A percentile compares a stretch with the other conserved stretches of the same genome.
These are phyloP conservation scores for Arabidopsis thaliana DNA, from an alignment of 345 rosid species.

Conservation along the genomic window TAIR10.1 NC_003074.8:6242501-6243000, in stretches of 20 bases:
- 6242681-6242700: neutral
- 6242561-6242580: neutral
- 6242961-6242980: no score
- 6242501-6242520: constrained; percentile 8
- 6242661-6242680: neutral
- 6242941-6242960: no score
- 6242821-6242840: neutral
- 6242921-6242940: no score
- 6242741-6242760: neutral
- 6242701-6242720: neutral
- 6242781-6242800: neutral
- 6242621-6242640: no score
- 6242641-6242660: neutral
- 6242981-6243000: no score
- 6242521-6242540: constrained; percentile 3
- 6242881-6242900: no score
- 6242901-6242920: no score
- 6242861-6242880: no score
- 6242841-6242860: no score
- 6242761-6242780: neutral
- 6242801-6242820: neutral
- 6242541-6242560: neutral
- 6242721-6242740: neutral
- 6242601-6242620: no score
- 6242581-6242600: no score